Evolutionary conservation across 2,329 filamentous ascomycete species (phyloP), one percentile per base, ranked within the genome.

Genomic region (Venturia asperata): DNA sequence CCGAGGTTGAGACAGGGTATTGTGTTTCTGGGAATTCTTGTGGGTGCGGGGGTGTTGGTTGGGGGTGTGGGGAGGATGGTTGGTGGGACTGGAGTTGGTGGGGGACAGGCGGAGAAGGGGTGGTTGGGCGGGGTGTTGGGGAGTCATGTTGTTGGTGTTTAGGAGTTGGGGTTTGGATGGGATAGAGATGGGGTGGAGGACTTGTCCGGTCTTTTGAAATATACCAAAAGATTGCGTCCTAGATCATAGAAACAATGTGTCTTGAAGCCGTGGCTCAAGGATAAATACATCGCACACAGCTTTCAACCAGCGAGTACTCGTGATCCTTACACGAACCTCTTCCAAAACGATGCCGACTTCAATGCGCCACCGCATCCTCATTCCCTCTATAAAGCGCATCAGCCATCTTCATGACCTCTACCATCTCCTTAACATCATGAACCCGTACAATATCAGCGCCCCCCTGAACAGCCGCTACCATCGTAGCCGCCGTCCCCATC

Each of bases 361-460:
- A 3, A 34, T 6, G 4, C 39, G 39, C 4, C 39, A 41, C 39
- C 39, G 39, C 39, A 41, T 41, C 39, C 39, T 10, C 9, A 10
- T 5, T 10, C 19, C 5, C 17, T 70, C 90, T 82, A 85, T 90
- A 96, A 64, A 97, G 92, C n/a, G 92, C 92, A 82, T 97, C 93
- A 10, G 91, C 86, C 87, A 97, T 93, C 73, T 84, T 88, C 1
- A 86, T 86, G 41, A 96, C 92, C 76, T 91, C 83, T 49, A 78
- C 81, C 93, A 97, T 97, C 79, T 94, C 90, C 65, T 80, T 77
- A 17, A 92, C 89, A 78, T 97, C 93, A 77, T 99, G 94, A 52
- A 99, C 92, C 63, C 94, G 83, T 58, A 97, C 87, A 66, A 99
- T 86, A 79, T 97, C 92, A 30, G 92, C 92, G 2, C 94, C 94